Conservation (phyloP, 352 stramenopile species). For the Phytophthora pisi region DNA sequence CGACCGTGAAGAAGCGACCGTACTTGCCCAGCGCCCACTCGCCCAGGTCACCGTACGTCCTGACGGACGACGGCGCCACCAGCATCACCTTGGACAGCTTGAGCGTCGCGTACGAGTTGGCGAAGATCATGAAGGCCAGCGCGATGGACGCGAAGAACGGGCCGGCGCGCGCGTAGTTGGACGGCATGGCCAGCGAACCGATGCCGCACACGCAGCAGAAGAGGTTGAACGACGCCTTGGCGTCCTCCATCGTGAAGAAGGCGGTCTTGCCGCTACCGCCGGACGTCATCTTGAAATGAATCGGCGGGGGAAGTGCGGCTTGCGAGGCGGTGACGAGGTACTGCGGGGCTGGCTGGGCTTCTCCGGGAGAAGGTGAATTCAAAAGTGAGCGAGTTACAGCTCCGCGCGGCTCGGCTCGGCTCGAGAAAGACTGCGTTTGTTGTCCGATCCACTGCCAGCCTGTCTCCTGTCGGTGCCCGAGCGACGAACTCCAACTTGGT, state of each 20-base stretch:
- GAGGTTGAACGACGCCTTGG: conserved; percentile 2
- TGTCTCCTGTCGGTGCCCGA: conserved; percentile 1
- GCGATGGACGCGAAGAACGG: conserved; percentile 1
- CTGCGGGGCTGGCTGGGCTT: conserved; percentile 7
- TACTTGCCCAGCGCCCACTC: neutral
- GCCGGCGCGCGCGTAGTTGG: neutral
- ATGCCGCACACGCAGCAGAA: conserved; percentile 3
- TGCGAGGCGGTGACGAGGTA: neutral
- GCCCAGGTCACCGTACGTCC: conserved; percentile 25
- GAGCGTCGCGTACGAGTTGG: conserved; percentile 49
- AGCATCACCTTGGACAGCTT: conserved; percentile 44
- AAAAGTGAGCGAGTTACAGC: conserved; percentile 15
- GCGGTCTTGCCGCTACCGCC: conserved; percentile 19
- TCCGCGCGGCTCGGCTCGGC: neutral
- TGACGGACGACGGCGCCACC: conserved; percentile 36
- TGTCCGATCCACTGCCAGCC: neutral
- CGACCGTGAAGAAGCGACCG: too few relatives aligned
- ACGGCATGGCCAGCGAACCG: neutral
- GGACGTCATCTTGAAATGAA: conserved; percentile 12
- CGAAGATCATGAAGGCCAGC: conserved; percentile 47
- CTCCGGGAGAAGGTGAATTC: conserved; percentile 16
- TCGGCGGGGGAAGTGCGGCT: neutral
- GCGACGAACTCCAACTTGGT: neutral
- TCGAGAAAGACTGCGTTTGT: neutral
- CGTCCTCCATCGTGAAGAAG: neutral